Base-by-base conservation (phyloP, 495 filamentous ascomycete genomes). In the Hypoxylon crocopeplum region DNA sequence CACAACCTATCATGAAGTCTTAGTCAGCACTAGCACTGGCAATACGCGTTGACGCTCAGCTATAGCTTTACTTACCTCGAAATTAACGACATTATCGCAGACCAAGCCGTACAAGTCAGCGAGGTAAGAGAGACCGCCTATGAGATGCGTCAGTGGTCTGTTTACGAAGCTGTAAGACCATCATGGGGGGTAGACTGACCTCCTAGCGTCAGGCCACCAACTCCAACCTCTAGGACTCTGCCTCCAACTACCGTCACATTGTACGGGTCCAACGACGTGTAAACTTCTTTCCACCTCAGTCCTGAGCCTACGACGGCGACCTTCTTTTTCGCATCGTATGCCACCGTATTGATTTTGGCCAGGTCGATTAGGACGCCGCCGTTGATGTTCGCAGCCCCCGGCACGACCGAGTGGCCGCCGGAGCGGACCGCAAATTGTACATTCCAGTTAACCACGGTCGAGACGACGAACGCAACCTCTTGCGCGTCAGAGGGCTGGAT, bases 21-120 rank as follows among this genome's bases (percentile, higher is more conserved):
- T 22, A 34, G 40, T 56, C 33, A 50, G 25, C 20, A 25, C 27
- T 52, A 30, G 15, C 16, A 15, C 32, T n/a, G 12, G 12, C 25
- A 32, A 21, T 24, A 34, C 8, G 27, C 12, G 32, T 6, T 4
- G 20, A 32, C 30, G 44, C 8, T 24, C 29, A 12, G 19, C n/a
- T 20, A 10, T 6, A 32, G 34, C 8, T 15, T 34, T 33, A 3
- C 59, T 61, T 51, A 75, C 53, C 58, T 86, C 81, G 52, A 72
- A 85, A 38, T 80, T 77, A 34, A 77, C 53, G 2, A 83, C 77
- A 17, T 82, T 82, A 54, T 81, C 80, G 13, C 78, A 82, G 1
- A 76, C 81, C 70, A 80, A 78, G 11, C 82, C 83, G 50, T 83
- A 81, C 40, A 83, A 72, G 19, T 78, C 75, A 11, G 79, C 76